Conservation (phyloP, 2,329 filamentous ascomycete genomes). For the Truncatella angustata region DNA sequence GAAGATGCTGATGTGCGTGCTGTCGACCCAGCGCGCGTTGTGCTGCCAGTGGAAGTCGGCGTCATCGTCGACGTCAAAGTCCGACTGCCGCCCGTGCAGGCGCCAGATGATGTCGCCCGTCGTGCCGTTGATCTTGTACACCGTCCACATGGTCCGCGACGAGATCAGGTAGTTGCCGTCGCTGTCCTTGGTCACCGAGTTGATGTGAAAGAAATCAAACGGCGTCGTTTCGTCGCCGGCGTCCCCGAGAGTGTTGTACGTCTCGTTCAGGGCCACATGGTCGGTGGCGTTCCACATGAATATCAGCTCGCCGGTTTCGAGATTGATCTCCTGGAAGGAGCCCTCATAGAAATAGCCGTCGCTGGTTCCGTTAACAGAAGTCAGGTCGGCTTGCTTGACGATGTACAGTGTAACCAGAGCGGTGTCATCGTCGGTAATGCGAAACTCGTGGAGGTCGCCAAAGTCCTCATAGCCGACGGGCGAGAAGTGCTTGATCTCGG, state of each 20-base stretch:
- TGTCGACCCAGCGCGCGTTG: conserved; percentile 31
- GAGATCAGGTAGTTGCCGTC: conserved; percentile 37
- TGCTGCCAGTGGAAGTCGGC: conserved; percentile 39
- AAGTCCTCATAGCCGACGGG: conserved; percentile 26
- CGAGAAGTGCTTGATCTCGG: conserved; percentile 31
- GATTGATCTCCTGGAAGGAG: conserved; percentile 20
- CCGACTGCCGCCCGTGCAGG: conserved; percentile 30
- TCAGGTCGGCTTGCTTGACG: conserved; percentile 18
- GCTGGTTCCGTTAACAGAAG: conserved; percentile 15
- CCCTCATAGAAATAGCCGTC: conserved; percentile 18
- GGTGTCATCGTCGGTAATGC: conserved; percentile 16
- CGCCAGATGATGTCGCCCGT: conserved; percentile 32
- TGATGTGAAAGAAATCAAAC: conserved; percentile 39
- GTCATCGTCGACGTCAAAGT: conserved; percentile 30
- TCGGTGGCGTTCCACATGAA: conserved; percentile 20
- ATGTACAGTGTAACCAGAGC: conserved; percentile 19
- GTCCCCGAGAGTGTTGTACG: conserved; percentile 14
- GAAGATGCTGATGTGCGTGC: conserved; percentile 31
- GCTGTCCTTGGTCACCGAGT: conserved; percentile 31
- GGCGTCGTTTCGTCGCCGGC: conserved; percentile 18
- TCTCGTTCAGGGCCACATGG: conserved; percentile 14
- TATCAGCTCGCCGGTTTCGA: conserved; percentile 18
- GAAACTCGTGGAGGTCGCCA: conserved; percentile 26
- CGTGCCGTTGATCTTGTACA: conserved; percentile 27
- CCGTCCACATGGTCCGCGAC: conserved; percentile 27